A percentile compares a stretch with the other conserved stretches of the same genome.
These are phyloP conservation scores for Smallanthus sonchifolius DNA, from an alignment of 129 eudicot genomes.

Conservation along the genomic window DNA sequence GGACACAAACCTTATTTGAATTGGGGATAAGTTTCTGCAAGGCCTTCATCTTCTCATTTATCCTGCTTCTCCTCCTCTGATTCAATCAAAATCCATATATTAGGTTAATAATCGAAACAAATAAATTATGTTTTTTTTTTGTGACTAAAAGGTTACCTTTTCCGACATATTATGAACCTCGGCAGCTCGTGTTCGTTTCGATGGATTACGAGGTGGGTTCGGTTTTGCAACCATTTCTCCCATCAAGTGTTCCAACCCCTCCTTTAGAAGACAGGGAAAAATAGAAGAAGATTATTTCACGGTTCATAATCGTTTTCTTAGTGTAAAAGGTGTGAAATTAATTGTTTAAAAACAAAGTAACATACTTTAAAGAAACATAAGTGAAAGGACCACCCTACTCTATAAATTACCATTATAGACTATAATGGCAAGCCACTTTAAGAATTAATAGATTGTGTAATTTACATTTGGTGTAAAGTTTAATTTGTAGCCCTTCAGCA, in stretches of 20 bases:
- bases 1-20: slow-evolving; percentile 60
- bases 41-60: slow-evolving; percentile 96
- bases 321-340: not conserved
- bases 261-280: slow-evolving; percentile 21
- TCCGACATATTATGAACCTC: slow-evolving; percentile 94
- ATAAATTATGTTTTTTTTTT: not conserved
- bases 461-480: too few relatives aligned
- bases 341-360: too few relatives aligned
- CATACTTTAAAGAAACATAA: too few relatives aligned
- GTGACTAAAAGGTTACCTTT: slow-evolving; percentile 44
- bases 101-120: not conserved
- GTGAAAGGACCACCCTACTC: too few relatives aligned
- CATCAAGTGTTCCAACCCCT: slow-evolving; percentile 48
- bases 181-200: slow-evolving; percentile 84
- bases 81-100: not conserved
- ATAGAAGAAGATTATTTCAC: not conserved
- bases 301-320: not conserved
- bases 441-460: too few relatives aligned
- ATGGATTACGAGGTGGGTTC: slow-evolving; percentile 40
- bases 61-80: slow-evolving; percentile 96
- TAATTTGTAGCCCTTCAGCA: too few relatives aligned
- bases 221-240: slow-evolving; percentile 47
- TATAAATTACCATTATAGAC: too few relatives aligned
- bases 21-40: slow-evolving; percentile 88
- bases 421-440: too few relatives aligned